phyloP scores from a whole-genome alignment of 495 filamentous ascomycete genomes.

The Penicillium coprophilum region DNA sequence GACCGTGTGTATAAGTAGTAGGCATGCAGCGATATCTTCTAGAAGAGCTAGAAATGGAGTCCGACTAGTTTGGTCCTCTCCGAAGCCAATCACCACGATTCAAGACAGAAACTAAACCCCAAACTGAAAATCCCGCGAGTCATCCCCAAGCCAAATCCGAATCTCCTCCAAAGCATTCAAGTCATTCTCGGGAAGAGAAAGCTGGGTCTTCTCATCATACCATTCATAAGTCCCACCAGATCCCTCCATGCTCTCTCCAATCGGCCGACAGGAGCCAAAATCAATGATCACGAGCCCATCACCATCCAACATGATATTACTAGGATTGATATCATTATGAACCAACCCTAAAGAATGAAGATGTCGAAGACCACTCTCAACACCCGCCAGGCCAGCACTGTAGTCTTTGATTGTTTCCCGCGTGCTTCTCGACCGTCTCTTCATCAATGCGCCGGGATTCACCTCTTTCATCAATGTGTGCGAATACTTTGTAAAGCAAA shows the following conservation, averaged over 20 bases:
- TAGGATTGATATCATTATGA: constrained; percentile 35
- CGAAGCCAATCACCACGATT: too few relatives aligned
- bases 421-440: background rate
- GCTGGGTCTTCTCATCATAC: background rate
- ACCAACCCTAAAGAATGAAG: constrained; percentile 22
- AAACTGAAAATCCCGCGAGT: constrained; percentile 11
- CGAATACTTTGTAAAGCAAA: too few relatives aligned
- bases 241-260: constrained; percentile 14
- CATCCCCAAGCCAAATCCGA: constrained; percentile 13
- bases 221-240: constrained; percentile 3
- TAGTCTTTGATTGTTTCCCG: background rate
- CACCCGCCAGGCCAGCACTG: background rate
- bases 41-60: too few relatives aligned
- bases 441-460: background rate
- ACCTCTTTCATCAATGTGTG: background rate
- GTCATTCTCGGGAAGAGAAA: constrained; percentile 9
- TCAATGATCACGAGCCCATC: constrained; percentile 35
- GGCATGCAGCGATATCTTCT: too few relatives aligned
- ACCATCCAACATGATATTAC: constrained; percentile 31
- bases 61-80: too few relatives aligned
- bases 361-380: background rate
- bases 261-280: constrained; percentile 33
- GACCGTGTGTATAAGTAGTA: too few relatives aligned
- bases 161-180: constrained; percentile 15
- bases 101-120: too few relatives aligned